Evolutionary conservation across 192 early-diverging fungal species (phyloP), one percentile per base, ranked within the genome.

Genomic region (Linnemannia zychae): DNA sequence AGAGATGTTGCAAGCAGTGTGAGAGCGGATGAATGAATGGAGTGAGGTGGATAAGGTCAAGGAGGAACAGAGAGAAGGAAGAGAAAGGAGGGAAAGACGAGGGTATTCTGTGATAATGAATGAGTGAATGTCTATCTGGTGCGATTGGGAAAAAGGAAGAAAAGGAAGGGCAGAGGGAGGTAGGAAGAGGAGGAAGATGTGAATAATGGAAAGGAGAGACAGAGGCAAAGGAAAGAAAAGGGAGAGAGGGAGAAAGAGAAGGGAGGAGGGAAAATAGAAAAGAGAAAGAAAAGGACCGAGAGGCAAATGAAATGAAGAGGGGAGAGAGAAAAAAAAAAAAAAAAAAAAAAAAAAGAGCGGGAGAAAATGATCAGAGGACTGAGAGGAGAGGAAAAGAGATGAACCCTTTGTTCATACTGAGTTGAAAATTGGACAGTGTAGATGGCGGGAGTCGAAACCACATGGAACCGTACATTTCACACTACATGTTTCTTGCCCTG

Each of bases 51-150:
- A 60, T 60, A n/a, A 28, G 57, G 22, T 20, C 20, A 60, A 60
- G 16, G 57, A 28, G 22, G 57, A 28, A 60, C 22, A 12, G 57
- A 12, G 50, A 60, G 16, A 20, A 28, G 22, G 57, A 28, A 60
- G 13, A 12, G 57, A 12, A 69, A n/a, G n/a, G n/a, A n/a, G n/a
- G n/a, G n/a, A n/a, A 22, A 7, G 44, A 72, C 50, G 50, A 53
- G 24, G 53, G n/a, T 60, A 24, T 60, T 60, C 53, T 60, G 24
- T 3, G n/a, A 63, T 31, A 31, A 24, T 53, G 52, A 36, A 76
- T 36, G 31, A 57, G 66, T 79, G 60, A 73, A 73, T 79, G 63
- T 73, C 65, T 80, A 74, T 66, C 24, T 53, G 15, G 72, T 24
- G 63, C 28, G 40, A 36, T 67, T 80, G 66, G 72, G 72, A 74